Evolutionary conservation across 1,139 yeast species (phyloP), one percentile per base, ranked within the genome.

Genomic region (Blastobotrys petasosporus): DNA sequence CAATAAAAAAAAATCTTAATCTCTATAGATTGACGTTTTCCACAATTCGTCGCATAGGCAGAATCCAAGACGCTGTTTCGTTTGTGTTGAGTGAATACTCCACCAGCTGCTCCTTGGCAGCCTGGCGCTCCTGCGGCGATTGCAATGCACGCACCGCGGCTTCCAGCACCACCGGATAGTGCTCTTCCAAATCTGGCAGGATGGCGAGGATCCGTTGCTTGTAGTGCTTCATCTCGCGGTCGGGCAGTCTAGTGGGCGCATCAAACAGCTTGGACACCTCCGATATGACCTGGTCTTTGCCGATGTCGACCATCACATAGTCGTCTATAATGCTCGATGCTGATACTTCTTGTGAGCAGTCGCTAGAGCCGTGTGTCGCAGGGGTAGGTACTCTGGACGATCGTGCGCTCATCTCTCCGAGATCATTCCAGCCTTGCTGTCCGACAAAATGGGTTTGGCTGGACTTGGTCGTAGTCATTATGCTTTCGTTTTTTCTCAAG

Each of bases 1-100:
- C 25, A 20, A 20, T 7, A 20, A 25, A 37, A 28, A 31, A 17
- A 31, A 30, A 32, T n/a, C 3, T 13, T 23, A 34, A 11, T 8
- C 4, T 20, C 15, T 16, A 37, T 12, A 12, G 12, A 25, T 45
- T 17, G 28, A 46, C 46, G 7, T 52, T 46, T 46, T 74, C 80
- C 23, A 78, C 59, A 2, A 77, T 59, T 53, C 74, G 76, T 45
- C 77, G 71, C 40, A 80, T 61, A 3, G 84, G 80, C 16, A 73
- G 64, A 45, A 79, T 74, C 85, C 85, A 80, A 12, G 62, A 51
- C 42, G 80, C 71, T 3, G 75, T 75, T 1, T 80, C 80, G 46
- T 69, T 75, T 51, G 76, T 72, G 3, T 60, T 55, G 64, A 78
- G 65, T 74, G 77, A 76, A 58, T 74, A 77, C 42, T 68, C 65